phyloP scores from a whole-genome alignment of 148 eudicot genomes.

The Rhododendron mucronatum region DNA sequence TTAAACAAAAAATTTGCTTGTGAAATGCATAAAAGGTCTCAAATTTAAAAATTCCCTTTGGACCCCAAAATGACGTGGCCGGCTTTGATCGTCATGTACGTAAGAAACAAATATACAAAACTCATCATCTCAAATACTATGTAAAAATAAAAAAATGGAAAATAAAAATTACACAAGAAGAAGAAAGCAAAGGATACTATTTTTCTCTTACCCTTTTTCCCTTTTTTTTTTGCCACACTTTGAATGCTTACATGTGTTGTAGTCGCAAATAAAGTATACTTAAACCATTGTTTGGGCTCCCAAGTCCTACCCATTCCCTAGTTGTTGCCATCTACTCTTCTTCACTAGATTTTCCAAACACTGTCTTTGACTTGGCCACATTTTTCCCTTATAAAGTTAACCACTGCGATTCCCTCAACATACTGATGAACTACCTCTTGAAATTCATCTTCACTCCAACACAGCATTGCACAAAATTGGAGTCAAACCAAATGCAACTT shows the following conservation, averaged over 20 bases:
- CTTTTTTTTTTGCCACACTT: not conserved
- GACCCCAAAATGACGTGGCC: not conserved
- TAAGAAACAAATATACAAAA: too few relatives aligned
- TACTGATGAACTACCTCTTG: constrained; percentile 35
- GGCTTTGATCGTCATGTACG: too few relatives aligned
- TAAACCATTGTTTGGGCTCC: not conserved
- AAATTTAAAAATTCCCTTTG: too few relatives aligned
- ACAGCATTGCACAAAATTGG: not conserved
- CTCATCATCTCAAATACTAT: not conserved
- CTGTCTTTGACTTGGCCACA: not conserved
- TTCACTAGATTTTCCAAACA: not conserved
- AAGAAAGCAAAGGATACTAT: not conserved
- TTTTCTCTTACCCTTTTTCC: too few relatives aligned
- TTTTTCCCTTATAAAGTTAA: not conserved
- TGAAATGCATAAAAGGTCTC: too few relatives aligned
- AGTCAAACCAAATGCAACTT: constrained; percentile 21
- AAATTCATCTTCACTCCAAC: constrained; percentile 2
- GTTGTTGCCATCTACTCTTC: not conserved
- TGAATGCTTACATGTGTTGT: not conserved
- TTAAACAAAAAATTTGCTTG: too few relatives aligned
- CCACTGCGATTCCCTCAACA: constrained; percentile 13
- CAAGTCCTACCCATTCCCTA: not conserved
- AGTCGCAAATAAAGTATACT: not conserved
- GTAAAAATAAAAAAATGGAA: not conserved
- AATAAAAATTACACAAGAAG: not conserved